These are phyloP conservation scores for Inga oerstediana DNA, from an alignment of 306 rosid species.

Conservation along the genomic window DNA sequence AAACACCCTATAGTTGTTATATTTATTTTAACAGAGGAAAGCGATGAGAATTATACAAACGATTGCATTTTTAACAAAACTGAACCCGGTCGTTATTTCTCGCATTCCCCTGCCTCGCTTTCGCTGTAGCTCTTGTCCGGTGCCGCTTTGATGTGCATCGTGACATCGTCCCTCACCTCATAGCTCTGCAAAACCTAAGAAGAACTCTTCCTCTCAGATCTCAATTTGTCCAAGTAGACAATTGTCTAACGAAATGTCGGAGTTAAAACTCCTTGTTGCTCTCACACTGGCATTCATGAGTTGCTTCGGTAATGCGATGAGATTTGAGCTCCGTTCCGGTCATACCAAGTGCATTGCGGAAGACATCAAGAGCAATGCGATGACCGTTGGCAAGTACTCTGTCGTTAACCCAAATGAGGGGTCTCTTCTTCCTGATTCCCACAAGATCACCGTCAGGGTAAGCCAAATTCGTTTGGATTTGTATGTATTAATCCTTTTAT, in stretches of 20 bases:
- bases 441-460: conserved; percentile 73
- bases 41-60: neutral
- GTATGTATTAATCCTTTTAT: neutral
- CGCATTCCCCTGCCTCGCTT: conserved; percentile 15
- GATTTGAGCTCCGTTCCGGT: conserved; percentile 71
- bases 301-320: conserved; percentile 48
- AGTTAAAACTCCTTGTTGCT: conserved; percentile 32
- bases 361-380: conserved; percentile 62
- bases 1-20: too few relatives aligned
- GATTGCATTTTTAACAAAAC: neutral
- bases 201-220: neutral
- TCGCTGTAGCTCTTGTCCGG: conserved; percentile 5
- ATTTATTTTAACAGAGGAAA: neutral
- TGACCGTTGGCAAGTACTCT: conserved; percentile 78
- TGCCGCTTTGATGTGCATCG: conserved; percentile 34
- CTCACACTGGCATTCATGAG: conserved; percentile 38
- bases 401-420: conserved; percentile 59
- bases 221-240: conserved; percentile 19
- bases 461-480: neutral
- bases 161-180: neutral
- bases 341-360: conserved; percentile 79
- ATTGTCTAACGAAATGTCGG: conserved; percentile 37
- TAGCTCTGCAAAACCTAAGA: conserved; percentile 36
- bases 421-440: conserved; percentile 59
- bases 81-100: conserved; percentile 18